These are phyloP conservation scores for Pseudotsuga menziesii DNA, from an alignment of 75 land plant species.

Conservation along the genomic window DNA sequence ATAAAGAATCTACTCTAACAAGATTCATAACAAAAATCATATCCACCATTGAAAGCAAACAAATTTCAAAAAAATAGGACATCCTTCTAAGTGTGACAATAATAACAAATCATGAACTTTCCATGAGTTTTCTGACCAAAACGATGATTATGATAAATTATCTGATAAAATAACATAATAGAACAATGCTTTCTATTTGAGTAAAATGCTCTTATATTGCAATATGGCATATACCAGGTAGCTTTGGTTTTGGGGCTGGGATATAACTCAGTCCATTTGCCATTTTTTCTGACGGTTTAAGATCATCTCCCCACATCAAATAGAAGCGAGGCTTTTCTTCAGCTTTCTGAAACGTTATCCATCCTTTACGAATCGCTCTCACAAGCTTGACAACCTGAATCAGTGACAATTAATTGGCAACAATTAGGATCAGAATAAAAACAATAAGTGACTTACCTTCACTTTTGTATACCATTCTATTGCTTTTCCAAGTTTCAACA, in stretches of 20 bases:
- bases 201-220: neutral
- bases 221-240: constrained; percentile 53
- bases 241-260: constrained; percentile 84
- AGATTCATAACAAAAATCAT: too few species aligned
- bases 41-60: neutral
- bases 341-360: constrained; percentile 80
- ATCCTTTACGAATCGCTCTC: constrained; percentile 78
- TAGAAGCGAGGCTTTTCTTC: constrained; percentile 65
- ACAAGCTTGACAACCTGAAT: constrained; percentile 45
- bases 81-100: neutral
- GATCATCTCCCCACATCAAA: constrained; percentile 93
- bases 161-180: constrained; percentile 2
- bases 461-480: neutral
- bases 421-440: neutral
- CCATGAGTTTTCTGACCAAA: neutral
- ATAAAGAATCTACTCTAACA: too few species aligned
- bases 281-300: constrained; percentile 50
- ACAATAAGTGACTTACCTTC: neutral
- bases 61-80: neutral
- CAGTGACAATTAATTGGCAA: constrained; percentile 1
- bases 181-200: neutral
- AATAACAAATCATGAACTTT: neutral
- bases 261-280: constrained; percentile 70
- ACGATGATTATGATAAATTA: neutral
- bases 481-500: neutral